Conservation (phyloP, 148 eudicot species). For the Selenicereus undatus region DNA sequence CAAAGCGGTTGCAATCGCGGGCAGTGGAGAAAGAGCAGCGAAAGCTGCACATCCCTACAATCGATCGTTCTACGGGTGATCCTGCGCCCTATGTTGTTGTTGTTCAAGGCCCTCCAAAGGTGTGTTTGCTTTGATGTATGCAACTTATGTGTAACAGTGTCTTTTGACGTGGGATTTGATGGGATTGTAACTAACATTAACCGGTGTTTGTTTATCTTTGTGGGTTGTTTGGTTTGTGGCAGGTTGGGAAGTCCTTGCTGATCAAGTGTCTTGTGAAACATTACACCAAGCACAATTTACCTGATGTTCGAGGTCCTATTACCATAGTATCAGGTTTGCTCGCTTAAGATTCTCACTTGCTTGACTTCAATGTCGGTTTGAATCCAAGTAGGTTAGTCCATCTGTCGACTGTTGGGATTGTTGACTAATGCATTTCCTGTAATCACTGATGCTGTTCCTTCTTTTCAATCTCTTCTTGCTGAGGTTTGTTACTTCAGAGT, state of each 20-base stretch:
- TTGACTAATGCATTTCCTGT: background rate
- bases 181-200: background rate
- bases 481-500: background rate
- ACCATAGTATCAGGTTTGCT: slow-evolving; percentile 81
- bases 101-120: slow-evolving; percentile 94
- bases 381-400: background rate
- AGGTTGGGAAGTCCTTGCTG: slow-evolving; percentile 91
- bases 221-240: slow-evolving; percentile 15
- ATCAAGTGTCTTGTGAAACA: slow-evolving; percentile 84
- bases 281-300: slow-evolving; percentile 84
- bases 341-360: background rate
- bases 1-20: slow-evolving; percentile 65
- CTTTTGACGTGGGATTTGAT: background rate
- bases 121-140: slow-evolving; percentile 14
- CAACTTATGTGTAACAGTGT: background rate
- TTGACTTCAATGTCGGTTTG: background rate
- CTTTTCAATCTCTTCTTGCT: background rate
- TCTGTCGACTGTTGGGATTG: too few species aligned
- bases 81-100: slow-evolving; percentile 81
- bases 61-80: slow-evolving; percentile 73
- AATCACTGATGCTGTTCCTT: background rate
- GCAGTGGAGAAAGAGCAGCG: slow-evolving; percentile 87
- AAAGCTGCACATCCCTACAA: slow-evolving; percentile 67
- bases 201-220: background rate
- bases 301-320: slow-evolving; percentile 83